A percentile compares a stretch with the other conserved stretches of the same genome.
phyloP scores from a whole-genome alignment of 768 basidiomycete species.

The Gymnopilus junonius region DNA sequence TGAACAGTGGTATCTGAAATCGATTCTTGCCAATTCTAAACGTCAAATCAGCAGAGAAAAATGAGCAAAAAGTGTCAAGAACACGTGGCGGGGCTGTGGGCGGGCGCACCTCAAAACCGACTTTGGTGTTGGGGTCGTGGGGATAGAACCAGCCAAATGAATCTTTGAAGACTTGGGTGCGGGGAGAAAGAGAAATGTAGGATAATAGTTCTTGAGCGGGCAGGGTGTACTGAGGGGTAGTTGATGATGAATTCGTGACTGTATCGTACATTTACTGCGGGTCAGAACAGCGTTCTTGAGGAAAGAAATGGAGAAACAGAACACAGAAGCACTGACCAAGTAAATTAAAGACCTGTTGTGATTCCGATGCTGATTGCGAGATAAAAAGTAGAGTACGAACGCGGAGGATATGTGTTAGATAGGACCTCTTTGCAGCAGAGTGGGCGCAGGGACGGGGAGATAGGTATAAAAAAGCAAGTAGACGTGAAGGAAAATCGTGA shows the following conservation, averaged over 20 bases:
- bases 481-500: slow-evolving; percentile 25
- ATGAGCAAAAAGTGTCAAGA: slow-evolving; percentile 24
- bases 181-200: slow-evolving; percentile 30
- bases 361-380: slow-evolving; percentile 31
- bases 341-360: slow-evolving; percentile 43
- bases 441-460: slow-evolving; percentile 16
- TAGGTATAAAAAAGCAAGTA: slow-evolving; percentile 31
- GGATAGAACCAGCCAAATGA: slow-evolving; percentile 54
- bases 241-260: slow-evolving; percentile 53
- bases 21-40: slow-evolving; percentile 52
- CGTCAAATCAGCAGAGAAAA: slow-evolving; percentile 15
- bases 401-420: slow-evolving; percentile 19
- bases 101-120: slow-evolving; percentile 49
- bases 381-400: slow-evolving; percentile 28
- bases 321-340: slow-evolving; percentile 37
- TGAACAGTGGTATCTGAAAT: slow-evolving; percentile 42
- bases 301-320: slow-evolving; percentile 20
- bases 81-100: slow-evolving; percentile 35
- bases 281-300: slow-evolving; percentile 32
- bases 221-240: slow-evolving; percentile 35
- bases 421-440: slow-evolving; percentile 9
- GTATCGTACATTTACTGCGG: slow-evolving; percentile 70
- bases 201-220: slow-evolving; percentile 19
- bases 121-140: slow-evolving; percentile 47
- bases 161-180: slow-evolving; percentile 37